Evolutionary conservation across 208 protist genomes (phyloP), one percentile per base, ranked within the genome.

Genomic region (Trypanosoma conorhini): DNA sequence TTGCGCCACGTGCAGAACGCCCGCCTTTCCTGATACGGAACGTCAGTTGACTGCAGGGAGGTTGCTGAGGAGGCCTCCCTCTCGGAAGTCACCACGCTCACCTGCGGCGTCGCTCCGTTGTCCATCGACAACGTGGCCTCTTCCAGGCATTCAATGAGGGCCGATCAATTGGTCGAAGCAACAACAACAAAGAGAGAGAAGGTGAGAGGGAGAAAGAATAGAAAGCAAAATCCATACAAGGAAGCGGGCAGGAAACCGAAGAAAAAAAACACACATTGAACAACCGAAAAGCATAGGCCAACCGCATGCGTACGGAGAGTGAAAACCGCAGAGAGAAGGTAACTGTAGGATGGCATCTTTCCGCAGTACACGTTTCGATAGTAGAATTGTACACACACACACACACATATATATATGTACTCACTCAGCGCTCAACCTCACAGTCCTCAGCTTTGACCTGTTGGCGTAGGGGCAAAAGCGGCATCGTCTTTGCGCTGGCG

Each of bases 1-100:
- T 97, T 97, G 40, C 91, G 88, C 91, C 93, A 97, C 48, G 89
- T 94, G 61, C 77, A 82, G 70, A 94, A 97, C 26, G 83, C 76
- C 38, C 57, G 61, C 26, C 67, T 84, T 56, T 97, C 85, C 52
- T 93, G 89, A 65, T 97, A 97, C 8, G 79, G 68, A 51, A 44
- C 51, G 26, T 31, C 55, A 22, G 55, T 33, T 5, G 73, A 63
- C 15, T 79, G 64, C 3, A 64, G 46, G 4, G 76, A 78, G 21
- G 68, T 66, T 44, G 30, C 60, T 44, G 56, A 60, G 19, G 72
- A 77, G 15, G 28, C 24, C 42, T 77, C 61, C 22, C 30, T 12
- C 51, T 31, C 10, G 19, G 60, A 52, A 30, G 48, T 26, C 31
- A 3, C 26, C 19, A 5, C 17, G 46, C 46, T 52, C 38, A 31